Base-by-base conservation (phyloP, 345 rosid species). In the Limnanthes douglasii region DNA sequence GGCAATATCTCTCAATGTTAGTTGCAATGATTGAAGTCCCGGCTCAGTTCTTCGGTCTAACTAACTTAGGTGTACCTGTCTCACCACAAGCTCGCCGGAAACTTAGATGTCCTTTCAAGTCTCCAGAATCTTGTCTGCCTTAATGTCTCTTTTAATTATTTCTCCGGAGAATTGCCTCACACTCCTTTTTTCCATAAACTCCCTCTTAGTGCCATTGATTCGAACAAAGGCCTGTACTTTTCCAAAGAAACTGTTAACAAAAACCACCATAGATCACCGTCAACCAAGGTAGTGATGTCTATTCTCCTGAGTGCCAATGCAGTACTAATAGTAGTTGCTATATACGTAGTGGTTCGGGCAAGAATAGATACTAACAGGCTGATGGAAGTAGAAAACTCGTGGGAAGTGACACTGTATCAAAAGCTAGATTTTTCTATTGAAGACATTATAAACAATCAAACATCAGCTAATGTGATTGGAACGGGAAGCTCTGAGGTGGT, bases 401-500 rank as follows among this genome's bases (percentile, higher is more conserved):
- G 95, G 95, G 78, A 76, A 51, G 70, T 83, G 45, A 74, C 75
- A 6, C 60, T 83, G 15, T 88, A 73, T 53, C 95, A 88, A 46
- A 88, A 88, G 54, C 76, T 83, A 1, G 90, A 79, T 3, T 73
- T 83, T 55, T 74, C 95, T 0, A 56, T 83, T 10, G 86, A 72
- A 32, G 92, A 79, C 46, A 55, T 79, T 21, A 59, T 84, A 8
- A 51, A 41, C 21, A 62, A 74, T 32, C 57, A 83, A 16, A 76
- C 76, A 11, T 76, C 95, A 3, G 57, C 86, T 0, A 88, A 83
- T 48, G 95, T 88, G 31, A 83, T 88, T 18, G 97, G 97, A 37
- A 88, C 93, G 0, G 97, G 97, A 26, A 79, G 97, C 72, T 88
- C 97, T 0, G 97, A 95, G 21, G 95, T 88, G 1, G 97, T 88